phyloP scores from a whole-genome alignment of 805 yeast genomes.

The Saccharomycopsis lassenensis region DNA sequence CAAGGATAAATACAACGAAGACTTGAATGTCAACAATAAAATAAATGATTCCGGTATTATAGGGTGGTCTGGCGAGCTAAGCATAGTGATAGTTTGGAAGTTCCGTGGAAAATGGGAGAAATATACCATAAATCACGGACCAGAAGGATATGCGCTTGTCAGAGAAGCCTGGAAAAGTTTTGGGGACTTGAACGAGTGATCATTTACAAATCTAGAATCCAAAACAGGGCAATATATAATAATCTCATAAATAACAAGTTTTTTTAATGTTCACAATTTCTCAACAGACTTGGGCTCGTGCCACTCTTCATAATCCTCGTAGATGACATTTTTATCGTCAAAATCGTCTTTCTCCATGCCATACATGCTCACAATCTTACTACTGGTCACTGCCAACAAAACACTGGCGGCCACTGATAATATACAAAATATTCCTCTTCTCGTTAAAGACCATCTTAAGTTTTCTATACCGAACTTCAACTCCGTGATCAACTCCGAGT shows the following conservation, averaged over 20 bases:
- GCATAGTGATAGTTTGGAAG: constrained; percentile 68
- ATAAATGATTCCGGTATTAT: constrained; percentile 33
- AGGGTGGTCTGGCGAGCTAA: constrained; percentile 68
- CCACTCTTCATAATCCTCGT: constrained; percentile 14
- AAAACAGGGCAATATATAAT: no score
- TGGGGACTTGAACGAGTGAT: constrained; percentile 26
- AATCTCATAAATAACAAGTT: no score
- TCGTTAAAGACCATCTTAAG: constrained; percentile 85
- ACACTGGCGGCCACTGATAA: constrained; percentile 18
- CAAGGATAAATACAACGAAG: constrained; percentile 18
- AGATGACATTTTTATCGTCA: constrained; percentile 10
- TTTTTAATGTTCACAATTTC: no score
- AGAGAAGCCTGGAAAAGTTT: constrained; percentile 65
- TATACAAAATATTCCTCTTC: constrained; percentile 60
- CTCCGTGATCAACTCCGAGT: constrained; percentile 70
- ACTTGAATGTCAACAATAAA: constrained; percentile 21
- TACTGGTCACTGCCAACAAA: constrained; percentile 15
- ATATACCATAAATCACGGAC: constrained; percentile 38
- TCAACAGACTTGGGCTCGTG: constrained; percentile 7
- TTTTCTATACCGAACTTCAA: constrained; percentile 80
- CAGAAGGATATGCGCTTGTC: constrained; percentile 42
- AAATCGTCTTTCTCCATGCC: constrained; percentile 12
- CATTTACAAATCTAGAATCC: no score
- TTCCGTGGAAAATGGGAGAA: constrained; percentile 75
- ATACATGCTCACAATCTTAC: constrained; percentile 10